Evolutionary conservation across 306 rosid genomes (phyloP), one percentile per base, ranked within the genome.

Genomic region (Elaeagnus macrophylla): DNA sequence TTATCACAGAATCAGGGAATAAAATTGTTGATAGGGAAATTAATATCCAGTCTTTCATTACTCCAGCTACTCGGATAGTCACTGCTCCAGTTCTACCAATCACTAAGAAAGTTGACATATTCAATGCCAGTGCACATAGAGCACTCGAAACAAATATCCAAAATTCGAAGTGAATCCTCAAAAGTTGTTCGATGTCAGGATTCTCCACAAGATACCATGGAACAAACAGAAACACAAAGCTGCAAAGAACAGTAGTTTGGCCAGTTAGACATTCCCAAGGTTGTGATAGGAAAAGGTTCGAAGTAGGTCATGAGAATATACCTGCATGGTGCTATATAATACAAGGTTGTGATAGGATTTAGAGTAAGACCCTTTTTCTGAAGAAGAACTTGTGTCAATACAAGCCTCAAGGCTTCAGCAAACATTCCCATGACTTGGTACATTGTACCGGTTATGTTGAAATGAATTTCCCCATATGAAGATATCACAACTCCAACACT

Each of bases 321-420:
- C 94, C 94, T 85, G 86, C 94, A 85, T 13, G 94, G 94, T 64
- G 94, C 94, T 71, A 85, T 85, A 64, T 85, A 81, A 54, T 85
- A 85, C 66, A 85, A 77, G 77, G 86, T 85, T 66, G 89, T 85
- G 62, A 81, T 72, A 44, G 89, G 94, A 66, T 85, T 85, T 67
- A 85, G 68, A 47, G 70, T 85, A 72, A 81, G 75, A 62, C 94
- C 94, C 79, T 79, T 85, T 60, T 85, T 85, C 53, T 85, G 86
- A 44, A 81, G 76, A 65, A 85, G 89, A 66, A 85, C 94, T 73
- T 85, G 94, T 14, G 94, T 85, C 68, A 81, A 75, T 68, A 85
- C 94, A 37, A 85, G 82, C 68, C 94, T 77, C 50, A 85, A 72
- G 69, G 94, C 89, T 72, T 85, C 94, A 58, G 84, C 94, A 66